Conservation (phyloP, 1,284 basidiomycete genomes). For the Cryptococcus depauperatus region DNA sequence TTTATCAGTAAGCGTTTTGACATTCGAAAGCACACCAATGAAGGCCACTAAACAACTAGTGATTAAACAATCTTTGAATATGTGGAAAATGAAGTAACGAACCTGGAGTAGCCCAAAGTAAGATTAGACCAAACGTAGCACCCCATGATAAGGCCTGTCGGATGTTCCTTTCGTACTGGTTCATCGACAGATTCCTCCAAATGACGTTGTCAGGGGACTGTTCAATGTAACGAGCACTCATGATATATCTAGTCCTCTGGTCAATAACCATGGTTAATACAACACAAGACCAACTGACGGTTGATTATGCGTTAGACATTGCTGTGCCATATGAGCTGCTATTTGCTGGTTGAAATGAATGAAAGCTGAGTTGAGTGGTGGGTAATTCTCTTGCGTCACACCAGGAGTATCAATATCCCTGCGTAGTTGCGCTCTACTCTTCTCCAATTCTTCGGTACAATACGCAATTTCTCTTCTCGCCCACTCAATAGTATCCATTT, state of each 20-base stretch:
- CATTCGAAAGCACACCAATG: constrained; percentile 50
- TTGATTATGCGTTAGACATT: constrained; percentile 64
- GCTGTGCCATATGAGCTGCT: constrained; percentile 76
- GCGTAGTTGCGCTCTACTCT: constrained; percentile 45
- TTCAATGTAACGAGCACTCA: constrained; percentile 60
- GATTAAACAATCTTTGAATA: neutral
- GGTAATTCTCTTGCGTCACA: constrained; percentile 49
- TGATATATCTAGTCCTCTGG: constrained; percentile 42
- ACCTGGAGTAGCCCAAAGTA: constrained; percentile 58
- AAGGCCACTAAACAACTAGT: constrained; percentile 36
- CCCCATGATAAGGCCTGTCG: constrained; percentile 49
- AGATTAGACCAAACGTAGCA: constrained; percentile 54
- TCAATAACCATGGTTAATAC: neutral
- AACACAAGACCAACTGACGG: constrained; percentile 48
- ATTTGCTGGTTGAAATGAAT: constrained; percentile 90
- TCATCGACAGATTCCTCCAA: constrained; percentile 58
- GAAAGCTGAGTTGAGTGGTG: constrained; percentile 73
- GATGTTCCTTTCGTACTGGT: constrained; percentile 76
- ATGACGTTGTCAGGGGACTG: constrained; percentile 65
- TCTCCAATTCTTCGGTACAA: constrained; percentile 24
- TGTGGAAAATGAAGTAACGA: constrained; percentile 4
- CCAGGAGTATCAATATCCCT: constrained; percentile 40
- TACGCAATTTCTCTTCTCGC: constrained; percentile 46
- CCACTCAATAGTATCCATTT: constrained; percentile 91
- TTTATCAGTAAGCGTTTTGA: constrained; percentile 44